Percentiles rank a stretch among this genome's conserved stretches.
Conservation (phyloP, 345 rosid genomes). For the Viola odorata region DNA sequence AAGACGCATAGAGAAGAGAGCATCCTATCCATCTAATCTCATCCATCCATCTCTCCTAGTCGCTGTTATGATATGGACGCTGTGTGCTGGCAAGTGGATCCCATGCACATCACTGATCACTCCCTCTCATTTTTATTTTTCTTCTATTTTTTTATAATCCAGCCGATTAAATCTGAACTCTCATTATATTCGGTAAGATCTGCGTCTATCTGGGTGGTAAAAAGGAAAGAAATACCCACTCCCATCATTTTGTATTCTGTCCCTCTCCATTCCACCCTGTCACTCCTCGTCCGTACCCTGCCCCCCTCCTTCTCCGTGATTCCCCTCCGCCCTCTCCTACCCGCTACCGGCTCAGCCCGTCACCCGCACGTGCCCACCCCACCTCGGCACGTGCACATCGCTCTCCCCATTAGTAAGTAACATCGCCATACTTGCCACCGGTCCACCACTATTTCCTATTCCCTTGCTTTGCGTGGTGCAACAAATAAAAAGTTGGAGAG, state of each 20-base stretch:
- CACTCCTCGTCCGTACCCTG: slow-evolving; percentile 35
- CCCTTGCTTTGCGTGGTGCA: slow-evolving; percentile 49
- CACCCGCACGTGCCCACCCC: slow-evolving; percentile 15
- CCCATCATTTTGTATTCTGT: slow-evolving; percentile 29
- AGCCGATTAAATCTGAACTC: too few relatives aligned
- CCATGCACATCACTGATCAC: too few relatives aligned
- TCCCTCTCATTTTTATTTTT: too few relatives aligned
- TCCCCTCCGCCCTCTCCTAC: slow-evolving; percentile 24
- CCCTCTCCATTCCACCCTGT: slow-evolving; percentile 38
- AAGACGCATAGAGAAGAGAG: too few relatives aligned
- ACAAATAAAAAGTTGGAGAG: slow-evolving; percentile 52
- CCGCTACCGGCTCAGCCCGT: slow-evolving; percentile 43
- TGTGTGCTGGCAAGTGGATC: too few relatives aligned
- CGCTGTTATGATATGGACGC: too few relatives aligned
- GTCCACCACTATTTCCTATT: slow-evolving; percentile 22
- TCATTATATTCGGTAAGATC: too few relatives aligned
- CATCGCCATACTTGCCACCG: neutral
- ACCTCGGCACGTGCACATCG: slow-evolving; percentile 35
- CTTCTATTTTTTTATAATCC: too few relatives aligned
- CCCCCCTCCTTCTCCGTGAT: slow-evolving; percentile 12
- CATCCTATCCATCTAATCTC: too few relatives aligned
- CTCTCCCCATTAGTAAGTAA: neutral
- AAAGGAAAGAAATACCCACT: slow-evolving; percentile 44
- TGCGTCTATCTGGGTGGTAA: slow-evolving; percentile 21
- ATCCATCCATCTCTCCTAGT: too few relatives aligned